Base-by-base conservation (phyloP, 352 stramenopile genomes). In the Phytophthora pisi region DNA sequence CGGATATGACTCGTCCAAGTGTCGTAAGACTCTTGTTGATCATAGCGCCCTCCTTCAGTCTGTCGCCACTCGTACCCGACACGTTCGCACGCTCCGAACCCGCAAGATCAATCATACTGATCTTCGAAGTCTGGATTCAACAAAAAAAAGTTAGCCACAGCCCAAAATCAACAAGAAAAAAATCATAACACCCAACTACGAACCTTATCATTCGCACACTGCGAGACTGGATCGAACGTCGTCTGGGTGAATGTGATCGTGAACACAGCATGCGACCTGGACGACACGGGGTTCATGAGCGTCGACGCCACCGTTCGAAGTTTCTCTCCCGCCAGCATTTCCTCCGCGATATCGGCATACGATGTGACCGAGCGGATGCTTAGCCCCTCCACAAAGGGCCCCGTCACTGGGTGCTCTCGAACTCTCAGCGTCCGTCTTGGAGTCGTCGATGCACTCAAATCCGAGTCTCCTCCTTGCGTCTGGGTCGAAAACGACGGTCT, bases 211-310 rank as follows among this genome's bases (percentile, higher is more conserved):
- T 87, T 78, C 0, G 83, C 72, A 13, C 77, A 79, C 18, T 92
- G 78, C 3, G 84, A 90, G 15, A 74, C 53, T 0, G 72, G 59
- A 38, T 95, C 87, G 40, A 92, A 83, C 5, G 79, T 82, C 11
- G 85, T 92, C 55, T 95, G 88, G 1, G 84, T 95, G 45, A 95
- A 80, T 7, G 97, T 97, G 66, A 99, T 97, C 15, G 91, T 98
- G 62, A 99, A 99, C 53, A 99, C 96, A 0, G 94, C 96, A 72
- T 99, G 97, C 10, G 95, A 99, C 5, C 97, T 90, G 15, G 93
- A 98, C 0, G 93, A 98, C 2, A 95, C 92, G 1, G 92, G 66
- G 79, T 99, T 99, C 97, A 99, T 99, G 2, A 98, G 78, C 16
- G 97, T 99, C 9, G 92, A 87, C 0, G 93, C 97, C 5, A 98